Base-by-base conservation (phyloP, 495 filamentous ascomycete genomes). In the Thermochaetoides thermophila region DNA sequence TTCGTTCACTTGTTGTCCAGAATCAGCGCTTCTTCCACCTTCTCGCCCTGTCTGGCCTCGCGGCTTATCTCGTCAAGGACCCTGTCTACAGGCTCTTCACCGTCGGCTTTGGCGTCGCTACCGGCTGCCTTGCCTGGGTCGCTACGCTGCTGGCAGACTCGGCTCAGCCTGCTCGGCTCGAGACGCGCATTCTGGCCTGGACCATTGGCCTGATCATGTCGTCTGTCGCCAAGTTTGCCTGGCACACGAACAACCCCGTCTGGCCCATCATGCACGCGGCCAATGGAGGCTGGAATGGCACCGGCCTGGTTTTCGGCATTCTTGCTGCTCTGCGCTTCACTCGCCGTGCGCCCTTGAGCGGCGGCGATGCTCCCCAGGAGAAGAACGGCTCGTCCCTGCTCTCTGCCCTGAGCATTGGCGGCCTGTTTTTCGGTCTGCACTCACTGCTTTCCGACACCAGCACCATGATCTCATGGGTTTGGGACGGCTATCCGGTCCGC, bases 391-490 rank as follows among this genome's bases (percentile, higher is more conserved):
- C 85, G 14, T 63, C 75, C 0, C 35, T 79, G 20, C 63, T 91
- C 27, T 69, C 84, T 27, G 78, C 73, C 17, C 38, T 92, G 33
- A 83, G 91, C 30, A 57, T 95, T 33, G 85, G 68, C 23, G 91
- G 83, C 32, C 50, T 95, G 13, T 64, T 94, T 45, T 99, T 96
- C 44, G 83, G 68, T n/a, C 63, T 96, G 48, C 86, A 95, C 48
- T 94, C 85, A 2, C 68, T 96, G 10, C 67, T 99, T 17, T 92
- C 89, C 0, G 91, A 99, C 50, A 95, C 86, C 0, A 95, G 89
- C 59, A 99, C 91, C 19, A 96, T 96, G 85, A 94, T 96, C 38
- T 67, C 84, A 16, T 99, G 91, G 91, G 83, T 81, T n/a, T 99
- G 91, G 91, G 84, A 94, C 39, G 91, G 91, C 12, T 96, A 81